Base-by-base conservation (phyloP, 78 protist species). In the Cavenderia fasciculata region DNA sequence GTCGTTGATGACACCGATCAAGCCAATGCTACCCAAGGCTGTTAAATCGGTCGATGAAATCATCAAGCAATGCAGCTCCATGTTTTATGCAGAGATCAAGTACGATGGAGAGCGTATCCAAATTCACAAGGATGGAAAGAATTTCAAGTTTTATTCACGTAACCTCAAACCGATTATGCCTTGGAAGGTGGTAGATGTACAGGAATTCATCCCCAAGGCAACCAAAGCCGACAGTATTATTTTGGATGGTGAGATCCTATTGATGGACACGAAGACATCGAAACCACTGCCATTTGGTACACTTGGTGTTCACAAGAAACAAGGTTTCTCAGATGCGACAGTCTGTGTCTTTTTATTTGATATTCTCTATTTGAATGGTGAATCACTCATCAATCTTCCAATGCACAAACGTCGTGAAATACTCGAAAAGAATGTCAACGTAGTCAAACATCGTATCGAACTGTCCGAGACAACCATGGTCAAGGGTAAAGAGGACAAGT, bases 91-190 rank as follows among this genome's bases (percentile, higher is more conserved):
- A 23, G 98, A 97, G 72, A 77, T 86, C 31, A 97, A 97, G 69
- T 96, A 94, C 62, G 98, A 97, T 65, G 98, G 98, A 29, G 98
- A 96, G 71, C 87, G 98, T 46, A 89, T 97, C 38, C 97, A 96
- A 51, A 77, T 97, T 31, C 98, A 97, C 87, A 94, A 96, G 62
- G 36, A 87, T 29, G 97, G 95, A 21, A 59, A 63, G 38, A 46
- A n/a, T 4, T 88, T 94, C 63, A 25, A 34, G 43, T 96, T 75
- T 49, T 96, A 31, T 46, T 79, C 95, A 0, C 59, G 98, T 43
- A 87, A 47, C 59, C 77, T 96, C n/a, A 94, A 92, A 31, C 94
- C 95, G 0, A 31, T 95, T 19, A 41, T 51, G 57, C 85, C 86
- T 16, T 71, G 79, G 75, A 96, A 96, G 74, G 82, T 87, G 29